Evolutionary conservation across 192 early-diverging fungal genomes (phyloP), one percentile per base, ranked within the genome.

Genomic region (Geranomyces variabilis): DNA sequence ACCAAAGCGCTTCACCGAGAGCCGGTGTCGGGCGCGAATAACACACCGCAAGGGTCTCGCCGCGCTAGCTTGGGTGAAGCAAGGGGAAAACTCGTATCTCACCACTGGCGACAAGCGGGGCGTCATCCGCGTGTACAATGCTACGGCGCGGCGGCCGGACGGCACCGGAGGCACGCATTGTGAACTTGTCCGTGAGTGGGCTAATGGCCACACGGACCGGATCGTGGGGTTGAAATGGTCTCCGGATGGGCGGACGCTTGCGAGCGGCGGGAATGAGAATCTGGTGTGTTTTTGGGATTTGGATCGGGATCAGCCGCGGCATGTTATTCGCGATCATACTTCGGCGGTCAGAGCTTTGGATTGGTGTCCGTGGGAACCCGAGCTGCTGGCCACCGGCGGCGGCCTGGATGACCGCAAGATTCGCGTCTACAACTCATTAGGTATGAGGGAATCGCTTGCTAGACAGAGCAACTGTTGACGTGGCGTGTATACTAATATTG

Each of bases 341-440:
- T 81, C 84, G 22, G 86, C 84, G 34, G 86, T 87, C 22, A 83
- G 91, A 88, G 95, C 95, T 0, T 62, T 98, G 21, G 93, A 95
- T 12, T 98, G 94, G 96, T 94, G 94, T 76, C 95, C 96, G 28
- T 96, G 92, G 93, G 89, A 94, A 31, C 67, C 77, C 8, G 80
- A 82, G 31, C 74, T 87, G 14, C 68, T 87, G 6, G 85, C 85
- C 1, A 87, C 84, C 17, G 85, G 85, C 34, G 85, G 85, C 3
- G 85, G 85, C 0, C 73, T 80, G 28, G 68, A 75, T 15, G 85
- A 87, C 63, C 59, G 71, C 47, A 80, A 72, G 26, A 87, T 87
- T 53, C 79, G 85, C 49, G 80, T 87, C 45, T 87, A 81, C 78
- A 87, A 84, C 63, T 72, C 79, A 14, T 19, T 31, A 60, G 68